Percentiles rank a stretch among this genome's conserved stretches.
Evolutionary conservation across 192 early-diverging fungal species (phyloP).

Genomic region (Polychytrium aggregatum): DNA sequence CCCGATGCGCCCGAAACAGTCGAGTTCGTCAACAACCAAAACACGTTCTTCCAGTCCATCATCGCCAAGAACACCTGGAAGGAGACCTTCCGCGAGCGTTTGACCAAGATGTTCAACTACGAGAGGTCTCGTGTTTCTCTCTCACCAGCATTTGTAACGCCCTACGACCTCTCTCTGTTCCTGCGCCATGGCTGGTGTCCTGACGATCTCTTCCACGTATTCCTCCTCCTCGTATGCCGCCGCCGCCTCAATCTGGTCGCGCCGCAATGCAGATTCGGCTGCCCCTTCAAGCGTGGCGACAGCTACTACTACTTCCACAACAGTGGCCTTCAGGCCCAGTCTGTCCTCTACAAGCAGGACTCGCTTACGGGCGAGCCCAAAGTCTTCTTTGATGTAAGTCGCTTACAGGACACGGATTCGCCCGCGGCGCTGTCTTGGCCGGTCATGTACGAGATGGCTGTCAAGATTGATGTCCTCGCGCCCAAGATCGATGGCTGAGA

Average conservation of each 20-base stretch:
- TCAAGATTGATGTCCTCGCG: too few species aligned
- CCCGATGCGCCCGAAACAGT: conserved; percentile 50
- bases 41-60: conserved; percentile 30
- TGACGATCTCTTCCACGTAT: too few species aligned
- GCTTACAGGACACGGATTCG: too few species aligned
- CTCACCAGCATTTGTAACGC: too few species aligned
- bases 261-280: conserved; percentile 35
- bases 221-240: too few species aligned
- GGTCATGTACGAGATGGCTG: too few species aligned
- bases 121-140: too few species aligned
- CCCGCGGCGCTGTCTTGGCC: too few species aligned
- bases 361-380: conserved; percentile 26
- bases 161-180: too few species aligned
- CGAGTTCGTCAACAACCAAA: conserved; percentile 54
- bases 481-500: too few species aligned
- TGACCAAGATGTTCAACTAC: conserved; percentile 49
- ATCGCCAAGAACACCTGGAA: conserved; percentile 18
- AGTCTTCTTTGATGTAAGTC: conserved; percentile 36
- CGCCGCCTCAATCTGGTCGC: too few species aligned
- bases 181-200: too few species aligned
- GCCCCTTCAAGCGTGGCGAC: conserved; percentile 44
- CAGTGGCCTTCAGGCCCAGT: conserved; percentile 46
- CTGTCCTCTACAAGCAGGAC: conserved; percentile 42
- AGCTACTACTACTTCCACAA: conserved; percentile 59
- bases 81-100: conserved; percentile 17